A percentile compares a stretch with the other conserved stretches of the same genome.
phyloP scores from a whole-genome alignment of 257 asterid genomes.

The Jacaranda mimosifolia region DNA sequence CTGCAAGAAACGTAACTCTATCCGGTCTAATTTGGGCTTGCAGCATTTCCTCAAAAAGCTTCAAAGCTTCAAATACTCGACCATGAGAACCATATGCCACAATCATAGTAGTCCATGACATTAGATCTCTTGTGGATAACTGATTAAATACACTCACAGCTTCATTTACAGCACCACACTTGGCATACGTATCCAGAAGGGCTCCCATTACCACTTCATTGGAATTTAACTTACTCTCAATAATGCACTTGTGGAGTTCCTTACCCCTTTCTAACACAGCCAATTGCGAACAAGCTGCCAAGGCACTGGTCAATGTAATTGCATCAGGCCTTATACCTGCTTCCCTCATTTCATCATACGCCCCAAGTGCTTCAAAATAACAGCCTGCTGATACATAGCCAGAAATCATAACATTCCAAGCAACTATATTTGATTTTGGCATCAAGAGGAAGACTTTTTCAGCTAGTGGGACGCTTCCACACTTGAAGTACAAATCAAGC shows the following conservation, averaged over 20 bases:
- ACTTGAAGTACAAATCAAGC: constrained; percentile 77
- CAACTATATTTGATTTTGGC: constrained; percentile 51
- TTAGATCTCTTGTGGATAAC: constrained; percentile 62
- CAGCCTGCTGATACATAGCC: constrained; percentile 78
- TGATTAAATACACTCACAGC: constrained; percentile 62
- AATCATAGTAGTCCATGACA: constrained; percentile 87
- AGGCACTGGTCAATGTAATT: constrained; percentile 67
- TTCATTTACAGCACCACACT: constrained; percentile 78
- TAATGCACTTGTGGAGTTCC: constrained; percentile 61
- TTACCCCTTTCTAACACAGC: constrained; percentile 72
- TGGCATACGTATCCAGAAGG: constrained; percentile 85
- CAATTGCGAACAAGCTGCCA: constrained; percentile 78
- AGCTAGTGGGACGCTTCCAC: constrained; percentile 55
- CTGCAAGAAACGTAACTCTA: constrained; percentile 78
- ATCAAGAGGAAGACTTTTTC: constrained; percentile 52
- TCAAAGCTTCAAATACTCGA: constrained; percentile 65
- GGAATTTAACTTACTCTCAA: constrained; percentile 49
- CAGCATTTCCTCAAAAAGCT: constrained; percentile 65
- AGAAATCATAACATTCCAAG: constrained; percentile 88
- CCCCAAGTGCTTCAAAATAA: constrained; percentile 69
- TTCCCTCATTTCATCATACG: constrained; percentile 59
- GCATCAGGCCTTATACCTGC: constrained; percentile 63
- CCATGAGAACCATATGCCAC: constrained; percentile 84
- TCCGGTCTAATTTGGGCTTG: constrained; percentile 60
- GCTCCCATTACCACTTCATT: constrained; percentile 77